A percentile compares a stretch with the other conserved stretches of the same genome.
Conservation (phyloP, 140 eudicot species). For the Senecio squalidus region DNA sequence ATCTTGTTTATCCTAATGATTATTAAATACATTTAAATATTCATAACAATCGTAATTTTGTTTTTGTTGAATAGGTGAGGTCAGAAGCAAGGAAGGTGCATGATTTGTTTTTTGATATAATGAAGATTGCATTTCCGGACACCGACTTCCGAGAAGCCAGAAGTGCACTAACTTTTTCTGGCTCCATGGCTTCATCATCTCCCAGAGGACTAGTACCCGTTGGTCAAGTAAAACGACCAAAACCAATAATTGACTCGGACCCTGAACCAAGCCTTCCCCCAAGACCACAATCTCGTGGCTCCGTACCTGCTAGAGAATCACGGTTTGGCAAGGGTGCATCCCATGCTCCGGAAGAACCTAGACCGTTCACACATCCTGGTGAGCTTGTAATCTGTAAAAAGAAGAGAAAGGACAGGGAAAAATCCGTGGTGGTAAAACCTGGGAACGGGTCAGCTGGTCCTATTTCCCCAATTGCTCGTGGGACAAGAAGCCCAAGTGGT, state of each 20-base stretch:
- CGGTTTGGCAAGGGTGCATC: slow-evolving; percentile 43
- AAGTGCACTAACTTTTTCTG: slow-evolving; percentile 59
- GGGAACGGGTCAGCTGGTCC: slow-evolving; percentile 55
- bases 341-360: slow-evolving; percentile 42
- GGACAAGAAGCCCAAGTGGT: slow-evolving; percentile 57
- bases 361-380: slow-evolving; percentile 77
- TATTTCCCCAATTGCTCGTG: slow-evolving; percentile 54
- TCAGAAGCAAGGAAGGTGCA: slow-evolving; percentile 92
- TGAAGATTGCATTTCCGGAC: slow-evolving; percentile 68
- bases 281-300: slow-evolving; percentile 49
- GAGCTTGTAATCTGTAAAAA: slow-evolving; percentile 93
- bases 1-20: background rate
- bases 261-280: slow-evolving; percentile 36
- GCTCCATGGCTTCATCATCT: slow-evolving; percentile 41
- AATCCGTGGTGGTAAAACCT: slow-evolving; percentile 33
- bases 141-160: slow-evolving; percentile 83
- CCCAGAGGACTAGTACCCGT: slow-evolving; percentile 40
- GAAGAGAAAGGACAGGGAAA: slow-evolving; percentile 92
- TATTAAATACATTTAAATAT: background rate
- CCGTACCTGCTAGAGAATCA: slow-evolving; percentile 40
- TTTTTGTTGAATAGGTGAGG: slow-evolving; percentile 50
- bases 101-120: slow-evolving; percentile 77
- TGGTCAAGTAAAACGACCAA: slow-evolving; percentile 54
- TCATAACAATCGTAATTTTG: background rate
- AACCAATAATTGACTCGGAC: slow-evolving; percentile 40